A percentile compares a stretch with the other conserved stretches of the same genome.
Conservation (phyloP, 306 rosid genomes). For the Carpinus viminea region DNA sequence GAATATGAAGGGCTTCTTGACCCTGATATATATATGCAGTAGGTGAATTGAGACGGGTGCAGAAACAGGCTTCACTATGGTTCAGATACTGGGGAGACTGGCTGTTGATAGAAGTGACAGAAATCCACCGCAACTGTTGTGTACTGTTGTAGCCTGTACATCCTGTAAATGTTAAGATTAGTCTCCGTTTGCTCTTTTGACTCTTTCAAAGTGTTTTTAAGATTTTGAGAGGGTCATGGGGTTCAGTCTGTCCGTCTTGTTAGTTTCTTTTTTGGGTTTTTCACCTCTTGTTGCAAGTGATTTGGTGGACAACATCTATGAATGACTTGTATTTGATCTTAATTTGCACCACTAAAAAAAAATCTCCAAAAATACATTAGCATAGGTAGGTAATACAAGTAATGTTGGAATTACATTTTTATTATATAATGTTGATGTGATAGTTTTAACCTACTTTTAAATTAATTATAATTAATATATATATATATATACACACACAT, state of each 20-base stretch:
- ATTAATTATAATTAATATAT: too few relatives aligned
- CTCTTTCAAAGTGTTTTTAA: constrained; percentile 31
- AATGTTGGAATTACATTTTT: too few relatives aligned
- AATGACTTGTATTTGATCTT: constrained; percentile 1
- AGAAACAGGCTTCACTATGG: constrained; percentile 13
- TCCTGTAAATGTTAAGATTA: constrained; percentile 48
- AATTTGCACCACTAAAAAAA: too few relatives aligned
- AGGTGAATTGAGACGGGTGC: constrained; percentile 32
- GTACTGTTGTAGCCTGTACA: constrained; percentile 43
- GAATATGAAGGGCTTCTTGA: constrained; percentile 58
- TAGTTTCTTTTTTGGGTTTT: constrained; percentile 7
- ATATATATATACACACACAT: too few relatives aligned
- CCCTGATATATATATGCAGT: constrained; percentile 51
- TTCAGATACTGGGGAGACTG: constrained; percentile 9
- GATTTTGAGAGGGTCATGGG: constrained; percentile 32
- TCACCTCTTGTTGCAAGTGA: constrained; percentile 15
- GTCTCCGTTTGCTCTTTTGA: constrained; percentile 27
- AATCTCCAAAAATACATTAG: too few relatives aligned
- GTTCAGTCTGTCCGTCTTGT: background rate
- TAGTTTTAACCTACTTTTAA: too few relatives aligned
- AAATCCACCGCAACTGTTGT: constrained; percentile 17
- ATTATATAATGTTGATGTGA: too few relatives aligned
- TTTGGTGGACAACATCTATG: constrained; percentile 2
- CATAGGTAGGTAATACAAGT: too few relatives aligned
- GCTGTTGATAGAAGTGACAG: constrained; percentile 5